Evolutionary conservation across 768 basidiomycete genomes (phyloP), one percentile per base, ranked within the genome.

Genomic region (Cystofilobasidium macerans): DNA sequence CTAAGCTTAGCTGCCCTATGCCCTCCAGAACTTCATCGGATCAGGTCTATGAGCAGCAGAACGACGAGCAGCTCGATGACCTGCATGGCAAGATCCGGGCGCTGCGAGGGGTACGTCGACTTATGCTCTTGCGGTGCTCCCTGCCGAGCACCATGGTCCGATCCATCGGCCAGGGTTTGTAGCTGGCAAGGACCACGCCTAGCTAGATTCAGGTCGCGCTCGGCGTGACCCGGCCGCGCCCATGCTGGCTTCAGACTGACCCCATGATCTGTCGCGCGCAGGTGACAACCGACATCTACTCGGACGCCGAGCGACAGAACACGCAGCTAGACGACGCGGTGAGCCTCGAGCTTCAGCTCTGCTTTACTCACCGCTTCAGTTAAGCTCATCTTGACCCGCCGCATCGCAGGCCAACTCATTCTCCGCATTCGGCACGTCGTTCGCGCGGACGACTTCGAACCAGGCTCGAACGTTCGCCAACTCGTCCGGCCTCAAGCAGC

Each of bases 221-320:
- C n/a, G n/a, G n/a, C n/a, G n/a, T n/a, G n/a, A n/a, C n/a, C n/a
- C n/a, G n/a, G n/a, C n/a, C n/a, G n/a, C n/a, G n/a, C n/a, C n/a
- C n/a, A n/a, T 40, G 38, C 8, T 16, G 38, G 9, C 38, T 40
- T 8, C 38, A 8, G 38, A 8, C 38, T 16, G 38, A 8, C 38
- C 38, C 16, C 38, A n/a, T 40, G 9, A 8, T 14, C 42, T 13
- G 3, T 20, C 9, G 9, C 42, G 42, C 42, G 42, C 42, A 91
- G 88, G 81, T 92, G n/a, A 91, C 89, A 16, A 86, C 83, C 2
- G 89, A 92, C 77, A 89, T 92, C 43, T 81, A 92, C 73, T 82
- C 84, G 68, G 89, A 91, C 71, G 85, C 85, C 1, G 89, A 92
- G 76, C 78, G 85, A 13, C 89, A 91, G 77, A 90, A 91, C 71